Evolutionary conservation across 2,329 filamentous ascomycete species (phyloP).

Genomic region (Calonectria honghensis): DNA sequence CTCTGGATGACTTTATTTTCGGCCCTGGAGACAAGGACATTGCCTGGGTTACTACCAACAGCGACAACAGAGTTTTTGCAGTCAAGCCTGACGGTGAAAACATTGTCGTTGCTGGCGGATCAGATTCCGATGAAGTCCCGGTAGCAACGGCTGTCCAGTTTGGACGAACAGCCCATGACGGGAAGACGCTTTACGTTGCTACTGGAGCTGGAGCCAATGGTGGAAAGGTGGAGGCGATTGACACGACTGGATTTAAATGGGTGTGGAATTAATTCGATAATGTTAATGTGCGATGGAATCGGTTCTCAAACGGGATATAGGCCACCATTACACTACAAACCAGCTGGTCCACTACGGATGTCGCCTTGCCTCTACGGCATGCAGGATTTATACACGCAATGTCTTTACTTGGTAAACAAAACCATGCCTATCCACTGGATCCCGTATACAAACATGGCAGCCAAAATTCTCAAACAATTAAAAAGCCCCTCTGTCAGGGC

Average conservation of each 20-base stretch:
- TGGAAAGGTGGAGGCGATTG: conserved; percentile 20
- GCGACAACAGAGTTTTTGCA: conserved; percentile 25
- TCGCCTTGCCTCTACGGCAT: neutral
- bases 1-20: conserved; percentile 24
- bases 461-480: neutral
- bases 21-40: conserved; percentile 8
- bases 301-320: no score
- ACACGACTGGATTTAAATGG: conserved; percentile 14
- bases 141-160: conserved; percentile 15
- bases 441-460: neutral
- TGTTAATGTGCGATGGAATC: neutral
- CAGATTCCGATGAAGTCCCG: conserved; percentile 15
- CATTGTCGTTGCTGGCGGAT: conserved; percentile 12
- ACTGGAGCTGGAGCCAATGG: neutral
- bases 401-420: neutral
- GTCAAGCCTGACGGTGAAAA: conserved; percentile 14
- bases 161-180: neutral
- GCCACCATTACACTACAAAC: neutral
- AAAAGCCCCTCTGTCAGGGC: neutral
- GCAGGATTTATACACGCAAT: neutral
- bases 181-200: conserved; percentile 7
- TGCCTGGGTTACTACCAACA: conserved; percentile 23
- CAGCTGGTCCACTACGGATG: neutral
- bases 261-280: neutral
- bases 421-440: conserved; percentile 2